Evolutionary conservation across 495 filamentous ascomycete genomes (phyloP).

Genomic region (Hypoxylon fuscum): DNA sequence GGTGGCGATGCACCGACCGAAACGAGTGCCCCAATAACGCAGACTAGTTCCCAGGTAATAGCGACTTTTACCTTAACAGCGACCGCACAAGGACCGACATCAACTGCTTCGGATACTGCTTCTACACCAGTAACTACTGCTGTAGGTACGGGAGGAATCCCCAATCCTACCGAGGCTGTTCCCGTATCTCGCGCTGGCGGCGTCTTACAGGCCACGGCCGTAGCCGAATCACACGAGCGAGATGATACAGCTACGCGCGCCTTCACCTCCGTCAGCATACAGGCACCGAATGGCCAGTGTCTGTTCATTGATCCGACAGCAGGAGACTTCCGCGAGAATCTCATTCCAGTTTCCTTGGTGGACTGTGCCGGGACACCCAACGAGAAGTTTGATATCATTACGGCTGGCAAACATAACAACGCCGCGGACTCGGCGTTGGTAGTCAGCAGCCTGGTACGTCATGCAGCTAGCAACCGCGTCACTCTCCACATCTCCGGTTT

Average conservation of each 20-base stretch:
- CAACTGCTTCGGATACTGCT: slow-evolving; percentile 13
- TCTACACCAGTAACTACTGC: slow-evolving; percentile 11
- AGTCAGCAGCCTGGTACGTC: slow-evolving; percentile 55
- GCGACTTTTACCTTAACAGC: slow-evolving; percentile 10
- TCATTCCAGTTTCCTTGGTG: slow-evolving; percentile 60
- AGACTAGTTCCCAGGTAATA: slow-evolving; percentile 3
- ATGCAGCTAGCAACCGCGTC: not conserved
- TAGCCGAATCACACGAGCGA: slow-evolving; percentile 55
- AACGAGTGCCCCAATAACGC: not conserved
- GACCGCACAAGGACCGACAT: slow-evolving; percentile 14
- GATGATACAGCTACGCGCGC: slow-evolving; percentile 59
- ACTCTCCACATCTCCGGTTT: not conserved
- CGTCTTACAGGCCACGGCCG: slow-evolving; percentile 57
- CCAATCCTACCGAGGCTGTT: slow-evolving; percentile 57
- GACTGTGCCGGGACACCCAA: slow-evolving; percentile 56
- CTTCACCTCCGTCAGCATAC: slow-evolving; percentile 56
- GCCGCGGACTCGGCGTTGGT: slow-evolving; percentile 50
- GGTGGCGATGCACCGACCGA: slow-evolving; percentile 9
- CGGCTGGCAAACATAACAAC: slow-evolving; percentile 60
- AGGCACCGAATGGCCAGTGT: slow-evolving; percentile 59
- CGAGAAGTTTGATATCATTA: slow-evolving; percentile 65
- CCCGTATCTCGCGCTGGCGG: slow-evolving; percentile 62
- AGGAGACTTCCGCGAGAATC: slow-evolving; percentile 64
- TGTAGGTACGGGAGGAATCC: slow-evolving; percentile 35
- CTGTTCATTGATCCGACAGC: slow-evolving; percentile 63